Base-by-base conservation (phyloP, 768 basidiomycete genomes). In the Gloeopeniophorella convolvens region DNA sequence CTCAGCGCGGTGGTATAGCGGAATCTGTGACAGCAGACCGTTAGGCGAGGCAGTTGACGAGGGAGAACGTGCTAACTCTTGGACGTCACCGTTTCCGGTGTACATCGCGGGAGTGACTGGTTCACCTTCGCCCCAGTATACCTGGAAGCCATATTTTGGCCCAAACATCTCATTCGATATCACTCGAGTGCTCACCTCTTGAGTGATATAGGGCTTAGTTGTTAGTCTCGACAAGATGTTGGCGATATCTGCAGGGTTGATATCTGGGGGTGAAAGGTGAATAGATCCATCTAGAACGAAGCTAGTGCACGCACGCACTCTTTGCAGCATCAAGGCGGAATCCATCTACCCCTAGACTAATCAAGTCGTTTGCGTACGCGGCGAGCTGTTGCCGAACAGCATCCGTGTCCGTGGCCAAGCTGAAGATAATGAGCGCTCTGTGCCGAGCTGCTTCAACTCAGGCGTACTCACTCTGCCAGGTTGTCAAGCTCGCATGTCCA, bases 291-390 rank as follows among this genome's bases (percentile, higher is more conserved):
- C 23, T 27, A 30, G n/a, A 41, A 30, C 21, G 8, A 16, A 4
- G 27, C 4, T 18, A 20, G 30, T 26, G 6, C 6, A 4, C 9
- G 24, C 7, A 43, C 71, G 49, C 57, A 82, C 82, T 72, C 67
- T 85, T 85, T 0, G 80, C 72, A 15, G 82, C 80, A 59, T 85
- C 83, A 18, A 84, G 64, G 1, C 82, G 72, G 24, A 83, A 65
- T 0, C 82, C 82, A 53, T 82, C 79, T 0, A 78, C 73, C 1
- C 82, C 83, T 8, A 86, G 69, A 0, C 76, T 76, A 21, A 83
- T 51, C 1, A 85, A 63, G 45, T 85, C 79, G 56, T 83, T 81
- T 5, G 61, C 76, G 59, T 83, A 83, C 21, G 63, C 56, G 0
- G 80, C 81, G 2, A 85, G 70, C 4, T 68, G 63, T 1, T 62